phyloP scores from a whole-genome alignment of 805 yeast genomes.

The Yarrowia alimentaria region DNA sequence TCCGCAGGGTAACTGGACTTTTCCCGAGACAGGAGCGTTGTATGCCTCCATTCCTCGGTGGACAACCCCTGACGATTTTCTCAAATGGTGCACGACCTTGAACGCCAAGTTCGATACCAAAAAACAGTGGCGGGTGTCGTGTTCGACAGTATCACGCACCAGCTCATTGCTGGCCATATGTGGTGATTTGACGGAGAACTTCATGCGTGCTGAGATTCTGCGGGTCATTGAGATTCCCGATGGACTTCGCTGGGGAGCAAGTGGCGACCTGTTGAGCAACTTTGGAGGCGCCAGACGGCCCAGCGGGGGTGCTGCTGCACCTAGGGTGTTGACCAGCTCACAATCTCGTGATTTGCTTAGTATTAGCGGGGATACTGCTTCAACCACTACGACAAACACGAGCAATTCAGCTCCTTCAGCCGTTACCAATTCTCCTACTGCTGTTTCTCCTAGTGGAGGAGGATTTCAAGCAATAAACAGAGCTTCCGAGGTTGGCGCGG shows the following conservation, averaged over 20 bases:
- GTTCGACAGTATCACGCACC: neutral
- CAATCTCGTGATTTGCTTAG: no score
- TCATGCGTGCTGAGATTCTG: neutral
- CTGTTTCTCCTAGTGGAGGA: no score
- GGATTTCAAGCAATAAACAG: no score
- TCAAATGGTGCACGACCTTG: neutral
- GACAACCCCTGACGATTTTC: neutral
- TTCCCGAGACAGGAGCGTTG: slow-evolving; percentile 9
- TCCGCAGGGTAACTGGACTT: neutral
- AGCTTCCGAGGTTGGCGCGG: no score
- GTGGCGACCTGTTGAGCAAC: slow-evolving; percentile 1
- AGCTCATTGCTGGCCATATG: neutral
- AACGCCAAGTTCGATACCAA: slow-evolving; percentile 1
- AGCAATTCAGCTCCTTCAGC: no score
- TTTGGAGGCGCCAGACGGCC: neutral
- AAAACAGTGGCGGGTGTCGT: neutral
- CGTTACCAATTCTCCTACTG: no score
- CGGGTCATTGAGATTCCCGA: slow-evolving; percentile 5
- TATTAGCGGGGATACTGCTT: no score
- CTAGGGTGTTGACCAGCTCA: no score
- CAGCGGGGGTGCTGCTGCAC: neutral
- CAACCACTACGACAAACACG: no score
- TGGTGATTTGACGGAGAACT: neutral
- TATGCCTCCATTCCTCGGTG: neutral
- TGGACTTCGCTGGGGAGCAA: neutral